These are phyloP conservation scores for Xylariaceae sp. DNA, from an alignment of 2,329 filamentous ascomycete genomes.

Conservation along the genomic window DNA sequence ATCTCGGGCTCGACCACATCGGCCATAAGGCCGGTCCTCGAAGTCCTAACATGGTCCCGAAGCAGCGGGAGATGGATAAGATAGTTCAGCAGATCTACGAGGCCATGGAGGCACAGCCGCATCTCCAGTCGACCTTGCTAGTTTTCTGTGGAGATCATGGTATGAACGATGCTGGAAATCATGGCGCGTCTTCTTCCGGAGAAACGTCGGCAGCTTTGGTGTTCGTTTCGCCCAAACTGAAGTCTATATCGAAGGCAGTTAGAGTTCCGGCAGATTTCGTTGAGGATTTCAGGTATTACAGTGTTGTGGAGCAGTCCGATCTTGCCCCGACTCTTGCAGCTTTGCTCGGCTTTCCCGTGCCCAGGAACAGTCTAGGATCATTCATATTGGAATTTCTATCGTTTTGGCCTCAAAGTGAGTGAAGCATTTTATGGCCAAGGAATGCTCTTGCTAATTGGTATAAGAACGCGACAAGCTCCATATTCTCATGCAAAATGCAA, in stretches of 20 bases:
- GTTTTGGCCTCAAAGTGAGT: constrained; percentile 71
- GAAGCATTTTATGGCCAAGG: constrained; percentile 16
- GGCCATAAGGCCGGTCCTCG: constrained; percentile 92
- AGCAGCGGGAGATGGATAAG: constrained; percentile 90
- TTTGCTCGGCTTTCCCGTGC: constrained; percentile 83
- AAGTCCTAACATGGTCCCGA: constrained; percentile 88
- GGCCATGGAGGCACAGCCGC: constrained; percentile 69
- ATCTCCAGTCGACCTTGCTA: constrained; percentile 78
- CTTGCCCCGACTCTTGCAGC: constrained; percentile 87
- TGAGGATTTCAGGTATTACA: constrained; percentile 82
- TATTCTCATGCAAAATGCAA: constrained; percentile 76
- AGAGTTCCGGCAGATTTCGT: constrained; percentile 59
- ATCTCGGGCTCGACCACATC: constrained; percentile 94
- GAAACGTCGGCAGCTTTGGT: constrained; percentile 93
- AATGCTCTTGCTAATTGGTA: constrained; percentile 2
- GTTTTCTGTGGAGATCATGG: constrained; percentile 93
- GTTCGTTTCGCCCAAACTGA: constrained; percentile 85
- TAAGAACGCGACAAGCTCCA: constrained; percentile 51
- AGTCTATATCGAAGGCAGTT: constrained; percentile 50
- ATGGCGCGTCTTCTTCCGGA: constrained; percentile 89
- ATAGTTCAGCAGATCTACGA: constrained; percentile 77
- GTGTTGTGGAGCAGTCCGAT: constrained; percentile 88
- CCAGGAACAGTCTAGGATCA: constrained; percentile 86
- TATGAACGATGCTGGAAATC: constrained; percentile 99
- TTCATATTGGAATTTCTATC: constrained; percentile 78